phyloP scores from a whole-genome alignment of 2,329 filamentous ascomycete species.

The Aureobasidium melanogenum region DNA sequence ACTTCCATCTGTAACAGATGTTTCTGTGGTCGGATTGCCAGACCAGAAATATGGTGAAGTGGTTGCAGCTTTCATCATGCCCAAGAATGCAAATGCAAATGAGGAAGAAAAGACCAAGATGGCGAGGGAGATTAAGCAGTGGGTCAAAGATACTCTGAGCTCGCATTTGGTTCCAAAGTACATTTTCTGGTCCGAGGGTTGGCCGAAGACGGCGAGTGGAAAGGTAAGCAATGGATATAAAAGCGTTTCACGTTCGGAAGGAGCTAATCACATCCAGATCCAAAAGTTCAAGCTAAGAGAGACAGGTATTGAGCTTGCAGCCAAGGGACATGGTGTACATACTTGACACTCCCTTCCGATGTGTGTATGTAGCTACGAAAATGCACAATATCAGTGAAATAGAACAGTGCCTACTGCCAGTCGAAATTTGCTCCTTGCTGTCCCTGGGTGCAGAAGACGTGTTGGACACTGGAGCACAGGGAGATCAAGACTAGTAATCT shows the following conservation, averaged over 20 bases:
- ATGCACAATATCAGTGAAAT: too few species aligned
- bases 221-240: constrained; percentile 41
- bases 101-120: constrained; percentile 22
- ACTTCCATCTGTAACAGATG: constrained; percentile 24
- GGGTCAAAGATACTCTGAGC: constrained; percentile 62
- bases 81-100: constrained; percentile 28
- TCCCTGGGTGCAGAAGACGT: too few species aligned
- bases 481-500: too few species aligned
- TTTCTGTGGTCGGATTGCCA: constrained; percentile 73
- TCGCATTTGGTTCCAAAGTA: constrained; percentile 77
- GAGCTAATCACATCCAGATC: constrained; percentile 39
- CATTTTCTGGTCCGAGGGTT: constrained; percentile 79
- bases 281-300: constrained; percentile 85
- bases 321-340: constrained; percentile 20
- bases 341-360: too few species aligned
- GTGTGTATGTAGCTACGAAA: too few species aligned
- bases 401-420: too few species aligned
- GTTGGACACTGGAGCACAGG: too few species aligned
- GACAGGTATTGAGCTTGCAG: constrained; percentile 45
- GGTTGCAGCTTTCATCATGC: constrained; percentile 75
- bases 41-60: constrained; percentile 79
- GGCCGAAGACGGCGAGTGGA: constrained; percentile 89
- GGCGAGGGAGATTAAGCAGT: constrained; percentile 54
- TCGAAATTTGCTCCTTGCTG: too few species aligned
- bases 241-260: too few species aligned